Percentiles rank a stretch among this genome's conserved stretches.
phyloP scores from a whole-genome alignment of 2,329 filamentous ascomycete genomes.

The Reticulascus tulasneorum region DNA sequence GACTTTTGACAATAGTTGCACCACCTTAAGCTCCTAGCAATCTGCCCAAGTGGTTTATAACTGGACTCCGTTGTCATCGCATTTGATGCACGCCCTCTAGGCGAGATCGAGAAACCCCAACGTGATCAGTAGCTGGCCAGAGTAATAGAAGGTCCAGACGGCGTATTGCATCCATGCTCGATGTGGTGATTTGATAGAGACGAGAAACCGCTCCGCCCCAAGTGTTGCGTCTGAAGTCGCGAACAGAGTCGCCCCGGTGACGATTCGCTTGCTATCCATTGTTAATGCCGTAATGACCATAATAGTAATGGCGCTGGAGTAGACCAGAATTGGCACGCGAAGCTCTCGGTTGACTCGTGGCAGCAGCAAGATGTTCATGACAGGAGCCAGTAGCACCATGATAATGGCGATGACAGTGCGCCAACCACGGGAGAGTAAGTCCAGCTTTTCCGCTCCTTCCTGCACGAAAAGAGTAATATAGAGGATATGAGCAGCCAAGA shows the following conservation, averaged over 20 bases:
- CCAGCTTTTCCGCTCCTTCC: background rate
- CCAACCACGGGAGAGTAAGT: constrained; percentile 13
- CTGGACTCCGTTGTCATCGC: too few species aligned
- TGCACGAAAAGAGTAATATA: constrained; percentile 19
- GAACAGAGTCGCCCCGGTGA: constrained; percentile 27
- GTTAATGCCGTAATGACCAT: constrained; percentile 28
- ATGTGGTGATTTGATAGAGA: constrained; percentile 18
- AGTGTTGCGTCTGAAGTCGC: constrained; percentile 28
- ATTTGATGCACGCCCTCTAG: too few species aligned
- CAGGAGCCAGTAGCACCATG: constrained; percentile 19
- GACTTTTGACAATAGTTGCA: too few species aligned
- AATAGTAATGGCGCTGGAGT: constrained; percentile 24
- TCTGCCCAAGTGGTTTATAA: too few species aligned
- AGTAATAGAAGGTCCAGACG: constrained; percentile 32
- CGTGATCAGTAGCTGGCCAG: constrained; percentile 28
- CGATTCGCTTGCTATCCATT: constrained; percentile 16
- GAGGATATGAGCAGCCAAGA: constrained; percentile 27
- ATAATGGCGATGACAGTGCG: constrained; percentile 10
- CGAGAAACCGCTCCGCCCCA: constrained; percentile 27
- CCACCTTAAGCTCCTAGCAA: too few species aligned
- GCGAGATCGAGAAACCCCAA: too few species aligned
- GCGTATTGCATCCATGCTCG: constrained; percentile 26
- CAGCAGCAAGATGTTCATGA: constrained; percentile 23
- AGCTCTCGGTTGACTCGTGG: constrained; percentile 20
- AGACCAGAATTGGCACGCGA: constrained; percentile 24